Conservation (phyloP, 306 rosid genomes). For the Prunus mira region DNA sequence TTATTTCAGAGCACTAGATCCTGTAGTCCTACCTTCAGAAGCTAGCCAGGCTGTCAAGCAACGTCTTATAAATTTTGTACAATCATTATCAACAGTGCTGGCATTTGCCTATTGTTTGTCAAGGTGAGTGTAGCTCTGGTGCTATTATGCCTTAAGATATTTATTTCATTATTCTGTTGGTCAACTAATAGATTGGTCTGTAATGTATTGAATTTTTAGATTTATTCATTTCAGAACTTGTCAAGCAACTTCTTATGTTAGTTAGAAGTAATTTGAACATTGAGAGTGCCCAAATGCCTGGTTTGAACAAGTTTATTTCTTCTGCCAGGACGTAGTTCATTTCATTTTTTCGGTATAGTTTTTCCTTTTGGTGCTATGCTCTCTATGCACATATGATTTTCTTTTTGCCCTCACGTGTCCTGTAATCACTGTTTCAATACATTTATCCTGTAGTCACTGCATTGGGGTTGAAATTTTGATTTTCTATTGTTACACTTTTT, state of each 20-base stretch:
- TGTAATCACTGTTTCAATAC: neutral
- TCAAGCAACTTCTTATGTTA: neutral
- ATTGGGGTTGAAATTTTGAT: constrained; percentile 24
- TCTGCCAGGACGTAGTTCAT: neutral
- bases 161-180: neutral
- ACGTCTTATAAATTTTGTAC: constrained; percentile 71
- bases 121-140: constrained; percentile 47
- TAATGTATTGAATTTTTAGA: neutral
- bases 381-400: neutral
- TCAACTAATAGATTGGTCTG: neutral
- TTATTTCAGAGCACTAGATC: constrained; percentile 85
- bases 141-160: neutral
- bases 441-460: constrained; percentile 11
- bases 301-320: neutral
- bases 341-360: neutral
- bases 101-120: constrained; percentile 84
- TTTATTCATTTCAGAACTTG: neutral
- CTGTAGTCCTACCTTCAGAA: constrained; percentile 67
- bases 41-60: constrained; percentile 86
- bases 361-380: neutral
- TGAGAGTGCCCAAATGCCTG: neutral
- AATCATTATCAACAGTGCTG: constrained; percentile 81
- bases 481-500: constrained; percentile 24
- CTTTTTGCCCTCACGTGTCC: neutral
- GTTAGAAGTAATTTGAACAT: neutral